A percentile compares a stretch with the other conserved stretches of the same genome.
Evolutionary conservation across 169 alveolate species (phyloP).

Genomic region (Eimeria tenella): DNA sequence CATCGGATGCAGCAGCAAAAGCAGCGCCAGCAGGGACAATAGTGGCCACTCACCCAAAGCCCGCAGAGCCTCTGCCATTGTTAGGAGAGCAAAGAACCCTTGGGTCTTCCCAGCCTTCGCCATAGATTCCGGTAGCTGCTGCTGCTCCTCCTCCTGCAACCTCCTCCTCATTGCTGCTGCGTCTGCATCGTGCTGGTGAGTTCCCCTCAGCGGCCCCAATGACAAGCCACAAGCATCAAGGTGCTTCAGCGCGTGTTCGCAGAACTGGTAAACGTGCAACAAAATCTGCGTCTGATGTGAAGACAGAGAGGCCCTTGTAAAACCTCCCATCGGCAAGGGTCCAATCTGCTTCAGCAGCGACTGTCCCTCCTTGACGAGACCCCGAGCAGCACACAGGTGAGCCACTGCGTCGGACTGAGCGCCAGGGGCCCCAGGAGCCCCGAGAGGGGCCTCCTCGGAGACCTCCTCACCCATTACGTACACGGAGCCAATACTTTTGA

Average conservation of each 20-base stretch:
- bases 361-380: slow-evolving; percentile 55
- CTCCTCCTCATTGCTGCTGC: slow-evolving; percentile 14
- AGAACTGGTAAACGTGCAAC: slow-evolving; percentile 41
- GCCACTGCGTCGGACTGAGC: slow-evolving; percentile 20
- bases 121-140: slow-evolving; percentile 25
- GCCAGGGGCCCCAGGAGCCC: slow-evolving; percentile 34
- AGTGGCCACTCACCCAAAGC: slow-evolving; percentile 55
- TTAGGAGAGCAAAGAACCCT: slow-evolving; percentile 54
- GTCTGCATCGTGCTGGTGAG: slow-evolving; percentile 13
- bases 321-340: slow-evolving; percentile 24
- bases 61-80: slow-evolving; percentile 64
- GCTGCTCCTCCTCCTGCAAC: slow-evolving; percentile 2
- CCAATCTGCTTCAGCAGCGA: slow-evolving; percentile 42
- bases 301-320: neutral
- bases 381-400: slow-evolving; percentile 65
- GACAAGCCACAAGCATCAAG: slow-evolving; percentile 73
- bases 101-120: slow-evolving; percentile 53
- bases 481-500: neutral
- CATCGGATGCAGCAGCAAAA: neutral
- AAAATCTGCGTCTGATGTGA: slow-evolving; percentile 16
- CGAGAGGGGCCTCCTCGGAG: slow-evolving; percentile 59
- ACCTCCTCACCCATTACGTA: slow-evolving; percentile 48
- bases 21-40: slow-evolving; percentile 4
- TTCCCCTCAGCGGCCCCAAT: slow-evolving; percentile 52
- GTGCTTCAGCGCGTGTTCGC: slow-evolving; percentile 63